phyloP scores from a whole-genome alignment of 805 yeast species.

The Sugiyamaella floridensis region DNA sequence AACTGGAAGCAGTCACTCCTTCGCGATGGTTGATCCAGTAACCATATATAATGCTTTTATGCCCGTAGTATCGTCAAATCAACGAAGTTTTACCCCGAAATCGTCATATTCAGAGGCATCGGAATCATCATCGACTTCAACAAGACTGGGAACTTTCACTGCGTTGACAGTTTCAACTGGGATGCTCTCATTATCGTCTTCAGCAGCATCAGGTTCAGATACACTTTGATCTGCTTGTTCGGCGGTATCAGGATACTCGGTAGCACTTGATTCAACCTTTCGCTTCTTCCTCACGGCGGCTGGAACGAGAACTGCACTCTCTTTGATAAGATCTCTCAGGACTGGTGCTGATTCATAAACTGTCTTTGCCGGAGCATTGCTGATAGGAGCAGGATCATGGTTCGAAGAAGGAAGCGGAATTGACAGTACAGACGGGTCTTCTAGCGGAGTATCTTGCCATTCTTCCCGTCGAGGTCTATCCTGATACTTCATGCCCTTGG shows the following conservation, averaged over 20 bases:
- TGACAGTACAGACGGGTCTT: constrained; percentile 16
- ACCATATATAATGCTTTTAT: neutral
- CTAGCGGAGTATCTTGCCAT: constrained; percentile 19
- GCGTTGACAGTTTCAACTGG: too few relatives aligned
- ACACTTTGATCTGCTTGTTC: neutral
- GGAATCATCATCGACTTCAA: neutral
- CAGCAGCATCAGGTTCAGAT: neutral
- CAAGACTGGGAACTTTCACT: too few relatives aligned
- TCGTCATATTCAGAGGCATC: neutral
- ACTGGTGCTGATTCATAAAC: constrained; percentile 23
- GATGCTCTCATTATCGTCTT: too few relatives aligned
- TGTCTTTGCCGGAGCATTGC: constrained; percentile 9
- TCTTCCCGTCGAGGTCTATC: constrained; percentile 24
- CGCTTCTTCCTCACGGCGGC: constrained; percentile 13
- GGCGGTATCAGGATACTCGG: neutral
- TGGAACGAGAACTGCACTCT: constrained; percentile 18
- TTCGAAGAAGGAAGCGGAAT: constrained; percentile 30
- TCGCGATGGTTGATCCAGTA: neutral
- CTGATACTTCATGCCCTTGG: constrained; percentile 28
- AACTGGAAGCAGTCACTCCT: neutral
- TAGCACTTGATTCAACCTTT: neutral
- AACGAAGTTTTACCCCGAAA: neutral
- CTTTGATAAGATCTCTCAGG: constrained; percentile 20
- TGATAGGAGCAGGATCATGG: neutral
- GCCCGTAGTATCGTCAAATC: neutral